Percentiles rank a stretch among this genome's conserved stretches.
phyloP scores from a whole-genome alignment of 441 rosid species.

The Capsella rubella region DNA sequence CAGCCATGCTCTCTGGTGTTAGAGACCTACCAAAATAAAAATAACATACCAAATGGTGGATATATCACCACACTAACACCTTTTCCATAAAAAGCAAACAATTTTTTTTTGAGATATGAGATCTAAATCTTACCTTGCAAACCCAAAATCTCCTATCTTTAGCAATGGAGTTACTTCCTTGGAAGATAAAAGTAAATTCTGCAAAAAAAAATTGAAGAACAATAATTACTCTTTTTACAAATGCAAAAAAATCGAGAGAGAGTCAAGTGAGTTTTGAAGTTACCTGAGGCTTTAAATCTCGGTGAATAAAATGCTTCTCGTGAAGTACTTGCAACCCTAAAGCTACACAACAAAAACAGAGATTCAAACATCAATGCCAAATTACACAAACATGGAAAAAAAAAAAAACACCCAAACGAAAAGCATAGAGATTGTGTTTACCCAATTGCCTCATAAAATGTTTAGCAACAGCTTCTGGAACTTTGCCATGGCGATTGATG shows the following conservation, averaged over 20 bases:
- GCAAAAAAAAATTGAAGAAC: conserved; percentile 22
- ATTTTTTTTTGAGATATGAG: not conserved
- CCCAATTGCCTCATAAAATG: conserved; percentile 87
- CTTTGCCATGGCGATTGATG: conserved; percentile 67
- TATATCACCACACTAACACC: conserved; percentile 16
- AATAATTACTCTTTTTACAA: not conserved
- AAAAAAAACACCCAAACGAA: not conserved
- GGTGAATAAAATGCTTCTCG: conserved; percentile 77
- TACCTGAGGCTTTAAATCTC: conserved; percentile 94
- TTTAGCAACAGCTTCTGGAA: conserved; percentile 70
- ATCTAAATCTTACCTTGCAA: conserved; percentile 67
- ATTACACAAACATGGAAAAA: not conserved
- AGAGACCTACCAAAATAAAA: conserved; percentile 56
- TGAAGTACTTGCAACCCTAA: conserved; percentile 86
- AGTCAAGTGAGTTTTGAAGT: not conserved
- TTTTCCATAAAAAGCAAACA: conserved; percentile 6
- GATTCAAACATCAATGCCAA: conserved; percentile 12
- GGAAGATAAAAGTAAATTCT: conserved; percentile 80
- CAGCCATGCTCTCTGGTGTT: conserved; percentile 70
- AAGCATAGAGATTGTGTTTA: conserved; percentile 21
- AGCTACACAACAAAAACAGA: conserved; percentile 54
- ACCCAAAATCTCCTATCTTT: conserved; percentile 95
- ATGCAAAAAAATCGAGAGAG: not conserved
- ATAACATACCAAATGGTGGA: conserved; percentile 4
- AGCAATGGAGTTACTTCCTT: conserved; percentile 59